Evolutionary conservation across 306 rosid genomes (phyloP), one percentile per base, ranked within the genome.

Genomic region (Morella rubra): DNA sequence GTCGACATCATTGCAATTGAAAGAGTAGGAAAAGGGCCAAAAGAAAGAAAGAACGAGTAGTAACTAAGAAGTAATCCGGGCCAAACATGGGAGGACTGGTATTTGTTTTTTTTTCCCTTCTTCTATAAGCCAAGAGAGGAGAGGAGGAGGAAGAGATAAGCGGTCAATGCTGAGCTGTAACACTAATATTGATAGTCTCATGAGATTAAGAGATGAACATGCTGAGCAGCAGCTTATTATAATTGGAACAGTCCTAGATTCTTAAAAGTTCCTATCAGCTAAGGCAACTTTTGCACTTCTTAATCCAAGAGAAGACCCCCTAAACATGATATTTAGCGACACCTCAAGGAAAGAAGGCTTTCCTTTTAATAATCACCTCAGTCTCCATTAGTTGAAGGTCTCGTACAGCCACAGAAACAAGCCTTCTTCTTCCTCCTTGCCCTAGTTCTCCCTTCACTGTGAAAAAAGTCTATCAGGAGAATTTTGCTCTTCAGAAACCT

Each of bases 391-490:
- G 90, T 81, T 42, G 88, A 70, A 50, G 98, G 90, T 88, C 85
- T 89, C 71, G 89, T 67, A 79, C 92, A 90, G 74, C 93, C 97
- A 80, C 97, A 87, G 65, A 87, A 83, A 46, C 93, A 76, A 32
- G 72, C 72, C 81, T 89, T 96, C 69, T 89, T 96, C 69, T 44
- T 87, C 67, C 83, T 85, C 86, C 81, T 87, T 74, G 84, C 89
- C 32, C 78, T 78, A 53, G 74, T 83, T 76, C 76, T 91, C 85
- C 85, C 81, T 42, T 90, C 89, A 59, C 56, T 87, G 81, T 86
- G 84, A 77, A 96, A 89, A 24, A 96, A 92, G 73, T 96, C 91
- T 81, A 89, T 87, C 74, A 96, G 84, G 61, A 93, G 84, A 41
- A 91, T 90, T 80, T 81, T 87, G 71, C 81, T 86, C 41, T 82